Evolutionary conservation across 2,329 filamentous ascomycete species (phyloP).

Genomic region (Elsinoe ampelina): DNA sequence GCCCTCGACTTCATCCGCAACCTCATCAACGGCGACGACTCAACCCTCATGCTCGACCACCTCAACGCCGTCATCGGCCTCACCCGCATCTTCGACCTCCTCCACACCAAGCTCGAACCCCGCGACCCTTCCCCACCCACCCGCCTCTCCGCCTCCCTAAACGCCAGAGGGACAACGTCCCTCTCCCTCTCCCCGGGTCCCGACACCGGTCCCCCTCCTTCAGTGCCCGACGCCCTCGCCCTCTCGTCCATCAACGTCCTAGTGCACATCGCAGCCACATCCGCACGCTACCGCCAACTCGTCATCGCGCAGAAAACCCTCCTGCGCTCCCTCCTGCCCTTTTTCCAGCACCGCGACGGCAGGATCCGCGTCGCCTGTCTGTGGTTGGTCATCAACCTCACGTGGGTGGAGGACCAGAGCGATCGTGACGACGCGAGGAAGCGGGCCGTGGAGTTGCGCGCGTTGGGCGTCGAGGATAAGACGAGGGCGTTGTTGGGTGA

Average conservation of each 20-base stretch:
- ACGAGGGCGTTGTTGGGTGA: conserved; percentile 40
- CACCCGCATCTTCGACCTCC: conserved; percentile 68
- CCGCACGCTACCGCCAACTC: conserved; percentile 66
- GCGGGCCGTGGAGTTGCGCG: conserved; percentile 58
- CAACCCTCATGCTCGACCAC: conserved; percentile 69
- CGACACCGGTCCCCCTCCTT: conserved; percentile 19
- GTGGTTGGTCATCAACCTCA: conserved; percentile 78
- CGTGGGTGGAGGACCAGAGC: conserved; percentile 65
- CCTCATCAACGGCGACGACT: conserved; percentile 60
- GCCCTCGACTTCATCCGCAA: conserved; percentile 84
- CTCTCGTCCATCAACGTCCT: conserved; percentile 71
- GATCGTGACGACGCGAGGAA: conserved; percentile 58
- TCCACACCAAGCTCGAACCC: conserved; percentile 66
- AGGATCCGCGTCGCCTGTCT: conserved; percentile 71
- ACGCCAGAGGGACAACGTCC: conserved; percentile 13
- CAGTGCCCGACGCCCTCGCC: conserved; percentile 37
- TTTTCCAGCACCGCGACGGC: conserved; percentile 63
- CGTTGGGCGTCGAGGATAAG: conserved; percentile 43
- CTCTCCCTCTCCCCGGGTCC: conserved; percentile 21
- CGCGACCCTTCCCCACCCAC: conserved; percentile 26
- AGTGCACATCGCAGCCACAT: conserved; percentile 77
- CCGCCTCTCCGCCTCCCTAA: conserved; percentile 38
- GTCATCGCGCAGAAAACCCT: conserved; percentile 69
- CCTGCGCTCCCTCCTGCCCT: conserved; percentile 60
- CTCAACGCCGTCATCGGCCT: conserved; percentile 68